A percentile compares a stretch with the other conserved stretches of the same genome.
phyloP scores from a whole-genome alignment of 2,329 filamentous ascomycete species.

The Zalaria sp. region DNA sequence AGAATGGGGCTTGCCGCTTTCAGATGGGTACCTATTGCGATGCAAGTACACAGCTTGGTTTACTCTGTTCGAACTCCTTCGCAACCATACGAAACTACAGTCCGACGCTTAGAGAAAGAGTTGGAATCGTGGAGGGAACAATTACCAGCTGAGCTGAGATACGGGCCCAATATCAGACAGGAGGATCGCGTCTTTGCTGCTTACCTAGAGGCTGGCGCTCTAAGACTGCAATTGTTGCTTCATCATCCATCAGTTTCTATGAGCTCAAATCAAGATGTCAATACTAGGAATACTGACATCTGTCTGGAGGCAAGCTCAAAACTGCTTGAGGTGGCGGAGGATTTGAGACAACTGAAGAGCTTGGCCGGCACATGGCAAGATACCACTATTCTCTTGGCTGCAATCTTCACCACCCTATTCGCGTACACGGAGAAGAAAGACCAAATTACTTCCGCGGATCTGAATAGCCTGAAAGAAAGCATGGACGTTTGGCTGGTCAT shows the following conservation, averaged over 20 bases:
- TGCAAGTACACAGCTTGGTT: conserved; percentile 64
- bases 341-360: conserved; percentile 49
- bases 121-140: conserved; percentile 48
- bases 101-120: conserved; percentile 52
- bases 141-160: conserved; percentile 47
- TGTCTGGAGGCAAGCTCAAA: conserved; percentile 53
- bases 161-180: conserved; percentile 27
- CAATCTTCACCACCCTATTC: conserved; percentile 59
- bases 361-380: conserved; percentile 71
- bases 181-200: conserved; percentile 34
- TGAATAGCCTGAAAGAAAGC: conserved; percentile 47
- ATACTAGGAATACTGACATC: conserved; percentile 37
- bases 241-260: conserved; percentile 39
- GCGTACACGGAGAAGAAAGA: conserved; percentile 53
- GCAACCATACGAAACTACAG: conserved; percentile 46
- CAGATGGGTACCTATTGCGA: conserved; percentile 50
- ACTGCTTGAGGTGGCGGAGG: conserved; percentile 45
- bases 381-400: conserved; percentile 55
- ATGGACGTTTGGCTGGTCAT: conserved; percentile 58
- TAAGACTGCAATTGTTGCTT: conserved; percentile 35
- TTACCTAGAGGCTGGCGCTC: conserved; percentile 35
- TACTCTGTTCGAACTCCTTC: conserved; percentile 54
- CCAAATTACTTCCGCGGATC: conserved; percentile 42
- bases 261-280: conserved; percentile 43
- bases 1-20: conserved; percentile 51